These are phyloP conservation scores for Sclerotinia borealis DNA, from an alignment of 2,329 filamentous ascomycete species.

Conservation along the genomic window DNA sequence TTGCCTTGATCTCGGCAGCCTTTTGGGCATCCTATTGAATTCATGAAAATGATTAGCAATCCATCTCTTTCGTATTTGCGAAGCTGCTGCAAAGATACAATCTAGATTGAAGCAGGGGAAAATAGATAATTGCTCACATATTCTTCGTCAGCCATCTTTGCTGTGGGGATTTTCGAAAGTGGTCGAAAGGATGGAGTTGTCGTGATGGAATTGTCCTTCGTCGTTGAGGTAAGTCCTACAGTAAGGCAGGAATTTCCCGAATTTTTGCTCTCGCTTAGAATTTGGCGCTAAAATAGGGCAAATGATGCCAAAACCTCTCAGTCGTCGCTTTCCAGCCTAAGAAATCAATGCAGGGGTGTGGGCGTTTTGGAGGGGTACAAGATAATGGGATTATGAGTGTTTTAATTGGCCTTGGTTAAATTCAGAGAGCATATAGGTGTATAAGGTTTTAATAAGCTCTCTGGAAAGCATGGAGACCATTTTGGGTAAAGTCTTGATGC, in stretches of 20 bases:
- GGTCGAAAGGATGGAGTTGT: slow-evolving; percentile 27
- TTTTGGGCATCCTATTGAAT: slow-evolving; percentile 79
- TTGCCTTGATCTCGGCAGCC: slow-evolving; percentile 99
- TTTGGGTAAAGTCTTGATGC: background rate
- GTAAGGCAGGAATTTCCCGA: background rate
- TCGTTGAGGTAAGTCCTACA: background rate
- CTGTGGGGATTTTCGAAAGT: slow-evolving; percentile 34
- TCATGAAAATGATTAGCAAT: slow-evolving; percentile 32
- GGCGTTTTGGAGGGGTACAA: background rate
- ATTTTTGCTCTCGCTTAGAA: slow-evolving; percentile 8
- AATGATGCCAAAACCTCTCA: background rate
- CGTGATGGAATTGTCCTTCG: slow-evolving; percentile 17
- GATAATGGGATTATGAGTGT: background rate
- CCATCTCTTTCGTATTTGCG: background rate
- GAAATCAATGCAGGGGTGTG: background rate
- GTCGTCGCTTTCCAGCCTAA: background rate
- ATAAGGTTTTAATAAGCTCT: background rate
- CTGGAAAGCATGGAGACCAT: background rate
- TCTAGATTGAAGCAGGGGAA: background rate
- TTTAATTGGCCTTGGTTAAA: too few species aligned
- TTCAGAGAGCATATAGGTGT: too few species aligned
- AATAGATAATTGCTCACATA: slow-evolving; percentile 50
- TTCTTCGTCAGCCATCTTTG: slow-evolving; percentile 73
- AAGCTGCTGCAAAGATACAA: background rate
- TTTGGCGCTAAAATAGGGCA: slow-evolving; percentile 10